A percentile compares a stretch with the other conserved stretches of the same genome.
Evolutionary conservation across 148 eudicot species (phyloP).

Genomic region (Cornus kousa): DNA sequence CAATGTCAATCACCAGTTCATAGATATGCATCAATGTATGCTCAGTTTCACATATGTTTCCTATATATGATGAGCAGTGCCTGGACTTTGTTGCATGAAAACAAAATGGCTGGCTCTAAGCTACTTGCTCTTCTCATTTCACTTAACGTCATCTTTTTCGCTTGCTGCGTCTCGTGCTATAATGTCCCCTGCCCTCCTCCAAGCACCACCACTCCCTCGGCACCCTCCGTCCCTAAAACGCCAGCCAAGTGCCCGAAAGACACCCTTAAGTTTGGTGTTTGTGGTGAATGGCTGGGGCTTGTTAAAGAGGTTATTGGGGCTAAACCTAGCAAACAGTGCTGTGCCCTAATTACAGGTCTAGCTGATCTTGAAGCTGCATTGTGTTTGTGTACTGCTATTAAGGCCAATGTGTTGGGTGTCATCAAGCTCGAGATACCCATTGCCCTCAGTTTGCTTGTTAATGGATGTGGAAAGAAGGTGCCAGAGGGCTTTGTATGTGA

Average conservation of each 20-base stretch:
- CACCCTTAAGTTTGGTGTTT: constrained; percentile 75
- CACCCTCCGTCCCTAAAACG: constrained; percentile 5
- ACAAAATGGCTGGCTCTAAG: constrained; percentile 28
- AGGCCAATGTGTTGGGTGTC: constrained; percentile 65
- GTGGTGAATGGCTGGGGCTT: constrained; percentile 81
- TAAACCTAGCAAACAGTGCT: constrained; percentile 60
- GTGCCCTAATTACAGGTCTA: constrained; percentile 55
- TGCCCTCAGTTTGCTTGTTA: constrained; percentile 61
- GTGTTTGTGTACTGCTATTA: constrained; percentile 80
- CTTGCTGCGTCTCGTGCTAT: constrained; percentile 31
- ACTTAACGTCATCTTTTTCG: constrained; percentile 34
- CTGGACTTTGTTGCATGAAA: background rate
- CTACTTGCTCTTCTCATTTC: constrained; percentile 20
- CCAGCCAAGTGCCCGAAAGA: constrained; percentile 67
- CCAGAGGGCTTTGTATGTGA: constrained; percentile 63
- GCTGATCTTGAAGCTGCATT: constrained; percentile 82
- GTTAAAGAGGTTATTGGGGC: constrained; percentile 71
- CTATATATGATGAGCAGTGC: background rate
- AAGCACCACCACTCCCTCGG: constrained; percentile 7
- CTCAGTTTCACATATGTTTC: background rate
- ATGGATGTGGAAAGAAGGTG: constrained; percentile 73
- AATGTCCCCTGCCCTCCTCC: constrained; percentile 41
- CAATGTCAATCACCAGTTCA: constrained; percentile 1
- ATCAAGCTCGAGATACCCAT: constrained; percentile 55
- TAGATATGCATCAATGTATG: constrained; percentile 2